Base-by-base conservation (phyloP, 2,329 filamentous ascomycete genomes). In the Teratosphaeria zuluensis region DNA sequence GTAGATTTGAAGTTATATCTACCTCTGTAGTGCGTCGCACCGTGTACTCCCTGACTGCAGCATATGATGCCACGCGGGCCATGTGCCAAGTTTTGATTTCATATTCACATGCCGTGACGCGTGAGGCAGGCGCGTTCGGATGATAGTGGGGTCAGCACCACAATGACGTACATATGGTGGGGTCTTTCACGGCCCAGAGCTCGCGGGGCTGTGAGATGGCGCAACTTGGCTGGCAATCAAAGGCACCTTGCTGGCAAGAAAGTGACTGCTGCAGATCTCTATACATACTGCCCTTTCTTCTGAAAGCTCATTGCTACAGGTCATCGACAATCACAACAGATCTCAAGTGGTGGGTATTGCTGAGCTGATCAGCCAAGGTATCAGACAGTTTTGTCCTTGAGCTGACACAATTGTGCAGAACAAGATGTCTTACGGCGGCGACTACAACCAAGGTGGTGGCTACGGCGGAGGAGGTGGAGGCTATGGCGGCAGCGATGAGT, bases 381-480 rank as follows among this genome's bases (percentile, higher is more conserved):
- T 35, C 28, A 55, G 53, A 32, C 28, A 32, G 33, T 30, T 21
- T 14, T 46, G 51, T 2, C 48, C 38, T 21, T 54, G 16, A 24
- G 19, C 16, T 52, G 14, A 35, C 28, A 33, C 14, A 16, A 12
- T 53, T 51, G 42, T 54, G 32, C 32, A 21, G 52, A 54, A 4
- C 32, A 62, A 42, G 6, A 69, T 69, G 66, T 68, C 67, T 55
- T 69, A 67, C 59, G 61, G 58, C 11, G 61, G 59, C 31, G 62
- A 60, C 56, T 46, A 60, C 48, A 63, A 67, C 35, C 33, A 56
- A 33, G 58, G 58, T 60, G 66, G 64, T 21, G 62, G 58, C 21
- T 54, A 59, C 51, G 54, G 62, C 46, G 60, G 62, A 54, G 60
- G 64, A 51, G 58, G 63, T 52, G 61, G 67, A 46, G 63, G 65